Percentiles rank a stretch among this genome's conserved stretches.
Conservation (phyloP, 768 basidiomycete species). For the Panus rudis region DNA sequence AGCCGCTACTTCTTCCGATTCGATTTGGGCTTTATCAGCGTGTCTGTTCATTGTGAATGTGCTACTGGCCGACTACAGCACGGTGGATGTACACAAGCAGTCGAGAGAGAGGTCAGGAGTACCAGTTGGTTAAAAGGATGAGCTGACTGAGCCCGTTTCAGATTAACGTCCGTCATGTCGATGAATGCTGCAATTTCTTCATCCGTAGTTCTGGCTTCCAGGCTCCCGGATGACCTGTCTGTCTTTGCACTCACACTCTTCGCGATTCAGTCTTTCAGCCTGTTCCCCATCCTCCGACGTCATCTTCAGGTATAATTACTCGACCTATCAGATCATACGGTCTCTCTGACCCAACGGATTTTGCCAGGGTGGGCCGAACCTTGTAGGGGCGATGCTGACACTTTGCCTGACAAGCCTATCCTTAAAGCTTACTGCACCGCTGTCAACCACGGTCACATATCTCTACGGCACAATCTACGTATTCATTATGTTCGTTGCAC, state of each 20-base stretch:
- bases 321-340: slow-evolving; percentile 2
- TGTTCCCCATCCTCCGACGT: slow-evolving; percentile 74
- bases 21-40: slow-evolving; percentile 93
- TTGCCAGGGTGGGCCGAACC: slow-evolving; percentile 38
- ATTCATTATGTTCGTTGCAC: slow-evolving; percentile 65
- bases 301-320: slow-evolving; percentile 52
- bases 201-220: slow-evolving; percentile 88
- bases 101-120: slow-evolving; percentile 50
- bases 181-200: slow-evolving; percentile 91
- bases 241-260: slow-evolving; percentile 88
- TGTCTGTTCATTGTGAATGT: slow-evolving; percentile 76
- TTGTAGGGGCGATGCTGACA: slow-evolving; percentile 49
- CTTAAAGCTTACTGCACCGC: slow-evolving; percentile 40
- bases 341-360: not conserved
- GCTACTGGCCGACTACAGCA: slow-evolving; percentile 77
- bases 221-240: slow-evolving; percentile 71
- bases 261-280: slow-evolving; percentile 75
- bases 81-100: slow-evolving; percentile 34
- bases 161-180: slow-evolving; percentile 76
- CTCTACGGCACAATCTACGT: slow-evolving; percentile 44
- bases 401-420: slow-evolving; percentile 41
- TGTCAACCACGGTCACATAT: slow-evolving; percentile 50
- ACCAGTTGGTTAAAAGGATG: not conserved
- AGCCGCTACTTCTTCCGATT: slow-evolving; percentile 92
- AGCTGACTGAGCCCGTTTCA: slow-evolving; percentile 23